Percentiles rank a stretch among this genome's conserved stretches.
Evolutionary conservation across 2,329 filamentous ascomycete species (phyloP).

Genomic region (Rutstroemia sp.): DNA sequence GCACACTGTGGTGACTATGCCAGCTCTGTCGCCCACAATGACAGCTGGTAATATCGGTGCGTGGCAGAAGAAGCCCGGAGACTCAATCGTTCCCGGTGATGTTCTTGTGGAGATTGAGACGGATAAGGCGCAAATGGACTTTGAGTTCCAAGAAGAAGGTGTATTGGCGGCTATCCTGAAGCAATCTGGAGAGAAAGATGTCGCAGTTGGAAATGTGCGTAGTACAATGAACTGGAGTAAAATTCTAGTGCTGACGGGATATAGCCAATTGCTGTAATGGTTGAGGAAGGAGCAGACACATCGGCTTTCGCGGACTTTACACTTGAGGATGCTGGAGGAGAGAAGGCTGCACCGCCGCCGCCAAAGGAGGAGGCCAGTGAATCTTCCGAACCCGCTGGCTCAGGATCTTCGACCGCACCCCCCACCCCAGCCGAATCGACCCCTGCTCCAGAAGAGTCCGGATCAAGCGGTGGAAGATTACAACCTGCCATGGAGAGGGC

Average conservation of each 20-base stretch:
- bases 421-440: constrained; percentile 57
- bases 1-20: constrained; percentile 96
- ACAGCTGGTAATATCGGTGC: constrained; percentile 89
- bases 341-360: constrained; percentile 56
- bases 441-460: constrained; percentile 60
- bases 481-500: constrained; percentile 80
- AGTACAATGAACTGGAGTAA: constrained; percentile 18
- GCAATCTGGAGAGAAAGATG: constrained; percentile 87
- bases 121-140: constrained; percentile 99
- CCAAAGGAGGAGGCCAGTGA: constrained; percentile 59
- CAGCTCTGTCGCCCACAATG: constrained; percentile 96
- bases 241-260: constrained; percentile 25
- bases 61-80: constrained; percentile 97
- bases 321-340: constrained; percentile 83
- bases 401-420: constrained; percentile 50
- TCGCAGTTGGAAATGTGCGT: constrained; percentile 89
- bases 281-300: constrained; percentile 85
- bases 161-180: constrained; percentile 90
- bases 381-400: constrained; percentile 51
- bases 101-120: constrained; percentile 98
- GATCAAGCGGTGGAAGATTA: constrained; percentile 67
- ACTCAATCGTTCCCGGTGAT: constrained; percentile 80
- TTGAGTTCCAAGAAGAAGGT: constrained; percentile 98
- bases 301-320: constrained; percentile 84
- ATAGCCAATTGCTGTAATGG: constrained; percentile 90